Conservation (phyloP, 2,329 filamentous ascomycete genomes). For the Ustulina deusta region DNA sequence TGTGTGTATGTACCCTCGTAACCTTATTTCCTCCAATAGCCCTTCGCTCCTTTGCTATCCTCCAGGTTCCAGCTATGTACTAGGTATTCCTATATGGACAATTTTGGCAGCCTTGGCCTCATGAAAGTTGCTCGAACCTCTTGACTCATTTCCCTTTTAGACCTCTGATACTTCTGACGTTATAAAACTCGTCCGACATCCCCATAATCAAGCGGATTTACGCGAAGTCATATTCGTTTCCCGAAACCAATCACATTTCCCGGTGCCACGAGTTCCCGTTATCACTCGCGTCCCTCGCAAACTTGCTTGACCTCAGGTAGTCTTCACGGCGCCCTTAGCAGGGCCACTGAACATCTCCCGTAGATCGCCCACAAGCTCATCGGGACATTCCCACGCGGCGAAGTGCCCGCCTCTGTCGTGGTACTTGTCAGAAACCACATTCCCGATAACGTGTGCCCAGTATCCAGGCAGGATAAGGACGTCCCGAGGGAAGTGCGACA, state of each 20-base stretch:
- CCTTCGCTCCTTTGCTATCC: too few species aligned
- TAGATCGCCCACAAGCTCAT: slow-evolving; percentile 59
- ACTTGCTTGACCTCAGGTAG: not conserved
- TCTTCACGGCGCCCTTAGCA: slow-evolving; percentile 42
- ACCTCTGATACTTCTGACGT: too few species aligned
- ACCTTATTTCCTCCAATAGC: too few species aligned
- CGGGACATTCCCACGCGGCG: slow-evolving; percentile 62
- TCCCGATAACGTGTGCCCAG: slow-evolving; percentile 64
- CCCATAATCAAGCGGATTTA: too few species aligned
- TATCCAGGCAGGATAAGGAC: slow-evolving; percentile 59
- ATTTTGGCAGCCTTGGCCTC: too few species aligned
- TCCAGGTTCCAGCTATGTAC: too few species aligned
- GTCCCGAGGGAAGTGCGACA: slow-evolving; percentile 64
- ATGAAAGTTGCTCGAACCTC: too few species aligned
- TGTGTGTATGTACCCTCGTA: not conserved
- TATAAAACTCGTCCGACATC: too few species aligned
- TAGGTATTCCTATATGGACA: too few species aligned
- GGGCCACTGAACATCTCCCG: slow-evolving; percentile 60
- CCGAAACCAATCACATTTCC: not conserved
- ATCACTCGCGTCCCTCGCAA: not conserved
- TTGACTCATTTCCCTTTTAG: too few species aligned
- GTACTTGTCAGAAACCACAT: slow-evolving; percentile 61
- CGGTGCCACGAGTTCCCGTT: not conserved
- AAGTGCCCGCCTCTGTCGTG: slow-evolving; percentile 62
- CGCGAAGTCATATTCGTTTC: too few species aligned